Base-by-base conservation (phyloP, 2,329 filamentous ascomycete species). In the Colletotrichum theobromicola region DNA sequence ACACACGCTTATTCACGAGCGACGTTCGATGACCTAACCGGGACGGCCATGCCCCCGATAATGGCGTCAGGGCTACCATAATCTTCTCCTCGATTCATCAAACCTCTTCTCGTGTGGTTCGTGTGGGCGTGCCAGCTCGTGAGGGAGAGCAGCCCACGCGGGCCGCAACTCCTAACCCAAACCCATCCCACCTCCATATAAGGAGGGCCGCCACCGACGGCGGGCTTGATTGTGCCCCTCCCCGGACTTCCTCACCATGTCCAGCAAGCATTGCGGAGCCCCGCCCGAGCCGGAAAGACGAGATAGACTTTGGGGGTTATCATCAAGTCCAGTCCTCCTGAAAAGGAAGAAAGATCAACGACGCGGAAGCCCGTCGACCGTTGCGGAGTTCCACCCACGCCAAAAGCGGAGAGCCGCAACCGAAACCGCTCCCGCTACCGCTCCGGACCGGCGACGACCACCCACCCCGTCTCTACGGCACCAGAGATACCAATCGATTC, bases 301-400 rank as follows among this genome's bases (percentile, higher is more conserved):
- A 62, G 8, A 62, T 32, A 16, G 28, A 42, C 16, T 13, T 32
- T n/a, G 28, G 61, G 58, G 18, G 5, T 42, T 42, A 42, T 73
- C 67, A 34, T 21, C 42, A 70, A 50, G n/a, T 50, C 24, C 42
- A 50, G 42, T 50, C 42, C 42, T 50, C 12, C n/a, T 35, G 21
- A 26, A 16, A 37, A 34, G 21, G 26, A 30, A 74, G 32, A 67
- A 42, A 61, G 30, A 34, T 26, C 69, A 35, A 46, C 42, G 21
- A 75, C 63, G 71, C 65, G 66, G 68, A 64, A 72, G 42, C 57
- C 61, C 74, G 75, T 42, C 76, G 74, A 16, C 68, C 76, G 67
- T 58, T 77, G 77, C 30, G 78, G 80, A 30, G 77, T 79, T 75
- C 72, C 72, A 73, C 72, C 30, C 26, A 57, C 69, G 30, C 69